Evolutionary conservation across 306 rosid species (phyloP).

Genomic region (Corylus heterophylla): DNA sequence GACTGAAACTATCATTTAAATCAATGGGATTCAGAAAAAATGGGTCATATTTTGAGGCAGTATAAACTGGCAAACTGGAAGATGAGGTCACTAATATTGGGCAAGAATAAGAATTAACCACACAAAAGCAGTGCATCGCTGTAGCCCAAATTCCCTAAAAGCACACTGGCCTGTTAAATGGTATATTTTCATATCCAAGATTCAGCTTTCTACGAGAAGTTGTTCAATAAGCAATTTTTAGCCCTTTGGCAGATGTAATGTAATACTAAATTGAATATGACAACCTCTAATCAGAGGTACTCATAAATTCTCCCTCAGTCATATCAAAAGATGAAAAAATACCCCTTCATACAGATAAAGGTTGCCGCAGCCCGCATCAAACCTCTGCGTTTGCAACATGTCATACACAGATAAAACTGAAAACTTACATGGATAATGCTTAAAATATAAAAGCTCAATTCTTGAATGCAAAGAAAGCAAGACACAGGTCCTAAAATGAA

Average conservation of each 20-base stretch:
- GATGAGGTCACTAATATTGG: slow-evolving; percentile 1
- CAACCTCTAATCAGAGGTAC: background rate
- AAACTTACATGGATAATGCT: too few relatives aligned
- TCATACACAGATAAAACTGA: too few relatives aligned
- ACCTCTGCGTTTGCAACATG: too few relatives aligned
- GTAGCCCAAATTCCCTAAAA: background rate
- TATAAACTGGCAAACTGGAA: background rate
- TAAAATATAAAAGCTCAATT: too few relatives aligned
- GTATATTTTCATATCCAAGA: background rate
- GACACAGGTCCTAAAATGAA: too few relatives aligned
- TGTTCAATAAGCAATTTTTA: background rate
- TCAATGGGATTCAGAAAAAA: too few relatives aligned
- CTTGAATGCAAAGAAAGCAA: too few relatives aligned
- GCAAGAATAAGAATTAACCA: background rate
- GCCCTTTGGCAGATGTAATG: background rate
- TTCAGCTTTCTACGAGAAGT: background rate
- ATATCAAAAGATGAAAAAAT: too few relatives aligned
- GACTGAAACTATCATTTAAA: background rate
- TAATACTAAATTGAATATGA: background rate
- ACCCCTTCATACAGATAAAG: background rate
- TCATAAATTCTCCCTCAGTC: background rate
- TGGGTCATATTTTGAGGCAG: background rate
- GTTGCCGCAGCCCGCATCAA: background rate
- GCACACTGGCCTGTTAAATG: background rate
- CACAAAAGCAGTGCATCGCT: background rate